These are phyloP conservation scores for Cephaloascus fragrans DNA, from an alignment of 805 yeast genomes.

Conservation along the genomic window DNA sequence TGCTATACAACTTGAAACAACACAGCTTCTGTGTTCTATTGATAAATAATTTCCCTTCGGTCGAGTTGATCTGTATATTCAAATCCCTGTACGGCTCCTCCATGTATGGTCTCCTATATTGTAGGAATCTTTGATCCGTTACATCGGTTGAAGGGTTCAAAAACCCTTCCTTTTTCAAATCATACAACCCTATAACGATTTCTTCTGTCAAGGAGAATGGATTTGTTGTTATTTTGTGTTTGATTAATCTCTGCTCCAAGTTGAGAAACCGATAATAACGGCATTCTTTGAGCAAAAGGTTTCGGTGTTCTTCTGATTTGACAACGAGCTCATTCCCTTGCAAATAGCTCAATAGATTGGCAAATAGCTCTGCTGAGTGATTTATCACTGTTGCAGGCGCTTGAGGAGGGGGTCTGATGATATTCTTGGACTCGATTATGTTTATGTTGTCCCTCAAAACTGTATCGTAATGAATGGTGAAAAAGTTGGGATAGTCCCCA, in stretches of 20 bases:
- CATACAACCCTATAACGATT: constrained; percentile 40
- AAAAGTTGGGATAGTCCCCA: constrained; percentile 75
- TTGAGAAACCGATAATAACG: constrained; percentile 67
- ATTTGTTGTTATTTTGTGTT: constrained; percentile 37
- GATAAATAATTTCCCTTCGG: constrained; percentile 3
- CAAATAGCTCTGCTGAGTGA: constrained; percentile 45
- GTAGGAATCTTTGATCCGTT: constrained; percentile 10
- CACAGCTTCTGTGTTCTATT: constrained; percentile 1
- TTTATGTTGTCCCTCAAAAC: constrained; percentile 36
- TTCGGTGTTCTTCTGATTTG: constrained; percentile 43
- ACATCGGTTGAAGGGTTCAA: constrained; percentile 11
- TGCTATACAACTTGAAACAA: background rate
- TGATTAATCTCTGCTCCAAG: constrained; percentile 62
- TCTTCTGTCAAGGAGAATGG: constrained; percentile 45
- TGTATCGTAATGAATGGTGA: constrained; percentile 50
- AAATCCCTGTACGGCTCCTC: constrained; percentile 21
- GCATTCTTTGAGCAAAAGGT: constrained; percentile 56
- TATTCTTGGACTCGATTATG: constrained; percentile 25
- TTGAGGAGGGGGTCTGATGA: constrained; percentile 74
- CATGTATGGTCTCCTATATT: constrained; percentile 23
- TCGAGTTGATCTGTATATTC: constrained; percentile 19
- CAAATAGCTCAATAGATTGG: constrained; percentile 42
- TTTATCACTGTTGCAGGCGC: constrained; percentile 43
- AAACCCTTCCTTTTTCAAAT: constrained; percentile 32
- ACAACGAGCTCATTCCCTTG: constrained; percentile 45